Conservation (phyloP, 2,329 filamentous ascomycete species). For the Talaromyces sp. region DNA sequence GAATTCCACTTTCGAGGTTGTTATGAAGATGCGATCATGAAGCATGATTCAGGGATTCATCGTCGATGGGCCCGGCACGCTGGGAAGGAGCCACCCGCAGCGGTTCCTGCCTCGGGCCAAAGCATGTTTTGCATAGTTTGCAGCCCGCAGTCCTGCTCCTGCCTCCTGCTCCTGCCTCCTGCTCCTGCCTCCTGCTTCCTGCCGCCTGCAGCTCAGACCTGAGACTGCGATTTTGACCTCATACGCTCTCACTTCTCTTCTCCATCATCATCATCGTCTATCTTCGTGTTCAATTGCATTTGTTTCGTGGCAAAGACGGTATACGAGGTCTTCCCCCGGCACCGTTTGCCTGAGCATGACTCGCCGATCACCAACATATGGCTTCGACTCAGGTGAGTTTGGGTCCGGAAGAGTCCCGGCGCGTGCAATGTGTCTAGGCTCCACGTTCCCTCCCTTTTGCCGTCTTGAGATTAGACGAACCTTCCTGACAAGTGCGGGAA, state of each 20-base stretch:
- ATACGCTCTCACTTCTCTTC: neutral
- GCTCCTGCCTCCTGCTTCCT: neutral
- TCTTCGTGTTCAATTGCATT: too few relatives aligned
- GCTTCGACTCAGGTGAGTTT: neutral
- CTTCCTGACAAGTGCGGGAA: neutral
- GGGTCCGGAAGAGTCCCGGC: neutral
- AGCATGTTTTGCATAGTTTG: neutral
- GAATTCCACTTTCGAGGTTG: neutral
- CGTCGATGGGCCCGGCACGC: neutral
- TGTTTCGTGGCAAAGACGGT: too few relatives aligned
- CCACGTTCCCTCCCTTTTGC: neutral
- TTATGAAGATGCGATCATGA: neutral
- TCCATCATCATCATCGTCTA: neutral
- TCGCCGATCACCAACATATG: neutral
- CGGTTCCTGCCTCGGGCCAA: neutral
- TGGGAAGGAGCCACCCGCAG: neutral
- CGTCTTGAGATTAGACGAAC: neutral
- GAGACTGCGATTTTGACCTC: neutral
- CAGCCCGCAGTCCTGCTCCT: neutral
- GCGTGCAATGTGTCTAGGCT: neutral
- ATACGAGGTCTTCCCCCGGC: neutral
- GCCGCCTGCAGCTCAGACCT: neutral
- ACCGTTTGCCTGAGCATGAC: neutral
- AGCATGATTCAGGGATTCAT: too few relatives aligned
- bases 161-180: neutral